Evolutionary conservation across 73 alveolate species (phyloP).

Genomic region (Paramecium tetraurelia): DNA sequence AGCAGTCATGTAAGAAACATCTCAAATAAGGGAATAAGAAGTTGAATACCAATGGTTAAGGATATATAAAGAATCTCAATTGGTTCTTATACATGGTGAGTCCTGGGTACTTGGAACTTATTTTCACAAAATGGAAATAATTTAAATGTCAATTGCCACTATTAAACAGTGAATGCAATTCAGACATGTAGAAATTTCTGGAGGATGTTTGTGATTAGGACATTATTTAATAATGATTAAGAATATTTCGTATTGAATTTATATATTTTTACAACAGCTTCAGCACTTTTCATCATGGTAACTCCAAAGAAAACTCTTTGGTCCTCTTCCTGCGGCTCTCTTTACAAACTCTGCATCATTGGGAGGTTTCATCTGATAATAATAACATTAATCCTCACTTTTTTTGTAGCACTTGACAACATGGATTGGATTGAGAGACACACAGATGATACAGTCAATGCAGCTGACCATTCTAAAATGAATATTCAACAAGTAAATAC

Average conservation of each 20-base stretch:
- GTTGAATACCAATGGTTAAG: background rate
- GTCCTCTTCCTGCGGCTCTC: constrained; percentile 77
- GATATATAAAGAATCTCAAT: background rate
- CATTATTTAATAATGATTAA: background rate
- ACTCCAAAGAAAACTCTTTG: constrained; percentile 84
- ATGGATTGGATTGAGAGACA: constrained; percentile 86
- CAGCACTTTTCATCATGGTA: constrained; percentile 65
- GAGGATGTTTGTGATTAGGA: background rate
- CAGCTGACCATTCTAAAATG: constrained; percentile 87
- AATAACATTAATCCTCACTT: constrained; percentile 13
- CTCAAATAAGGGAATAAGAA: background rate
- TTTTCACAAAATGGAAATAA: background rate
- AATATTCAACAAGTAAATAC: background rate
- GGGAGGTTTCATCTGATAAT: constrained; percentile 67
- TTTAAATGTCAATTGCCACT: background rate
- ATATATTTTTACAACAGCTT: background rate
- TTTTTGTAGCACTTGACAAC: constrained; percentile 86
- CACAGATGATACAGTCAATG: constrained; percentile 89
- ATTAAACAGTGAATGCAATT: background rate
- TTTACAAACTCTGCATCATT: constrained; percentile 75
- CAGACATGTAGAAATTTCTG: background rate
- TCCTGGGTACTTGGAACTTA: background rate
- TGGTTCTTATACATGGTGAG: background rate
- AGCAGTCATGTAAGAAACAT: background rate
- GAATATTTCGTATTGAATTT: background rate